phyloP scores from a whole-genome alignment of 768 basidiomycete species.

The Udeniomyces megalosporus region DNA sequence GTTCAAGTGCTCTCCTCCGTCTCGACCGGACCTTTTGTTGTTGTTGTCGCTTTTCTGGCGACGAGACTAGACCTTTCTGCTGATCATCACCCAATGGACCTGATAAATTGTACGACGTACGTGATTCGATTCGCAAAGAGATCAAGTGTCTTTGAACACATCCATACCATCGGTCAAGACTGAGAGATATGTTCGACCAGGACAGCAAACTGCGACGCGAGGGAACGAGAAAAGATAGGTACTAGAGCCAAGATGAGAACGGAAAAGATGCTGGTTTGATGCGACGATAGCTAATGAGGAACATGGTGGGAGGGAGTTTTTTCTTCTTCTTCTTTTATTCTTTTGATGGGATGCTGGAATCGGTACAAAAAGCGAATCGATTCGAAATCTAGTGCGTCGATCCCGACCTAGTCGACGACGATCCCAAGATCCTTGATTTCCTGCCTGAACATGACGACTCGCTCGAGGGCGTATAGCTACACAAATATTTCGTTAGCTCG shows the following conservation, averaged over 20 bases:
- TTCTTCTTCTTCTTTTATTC: not conserved
- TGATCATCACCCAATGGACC: too few relatives aligned
- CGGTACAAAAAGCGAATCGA: not conserved
- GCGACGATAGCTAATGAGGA: too few relatives aligned
- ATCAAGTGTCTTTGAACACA: not conserved
- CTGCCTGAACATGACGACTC: constrained; percentile 32
- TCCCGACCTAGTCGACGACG: not conserved
- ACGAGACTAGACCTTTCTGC: too few relatives aligned
- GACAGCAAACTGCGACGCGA: too few relatives aligned
- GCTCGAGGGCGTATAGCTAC: constrained; percentile 44
- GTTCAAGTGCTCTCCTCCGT: too few relatives aligned
- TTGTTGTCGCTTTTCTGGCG: too few relatives aligned
- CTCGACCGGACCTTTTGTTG: too few relatives aligned
- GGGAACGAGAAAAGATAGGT: too few relatives aligned
- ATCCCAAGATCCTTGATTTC: constrained; percentile 30
- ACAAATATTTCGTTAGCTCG: not conserved
- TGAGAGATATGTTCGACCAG: not conserved
- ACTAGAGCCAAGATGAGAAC: too few relatives aligned
- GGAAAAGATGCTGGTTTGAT: too few relatives aligned
- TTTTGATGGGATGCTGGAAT: not conserved
- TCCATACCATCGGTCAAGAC: not conserved
- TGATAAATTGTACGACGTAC: too few relatives aligned
- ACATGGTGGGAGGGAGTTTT: not conserved
- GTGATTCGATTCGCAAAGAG: too few relatives aligned
- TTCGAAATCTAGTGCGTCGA: not conserved